A percentile compares a stretch with the other conserved stretches of the same genome.
These are phyloP conservation scores for Apiospora malaysiana DNA, from an alignment of 2,329 filamentous ascomycete genomes.

Conservation along the genomic window DNA sequence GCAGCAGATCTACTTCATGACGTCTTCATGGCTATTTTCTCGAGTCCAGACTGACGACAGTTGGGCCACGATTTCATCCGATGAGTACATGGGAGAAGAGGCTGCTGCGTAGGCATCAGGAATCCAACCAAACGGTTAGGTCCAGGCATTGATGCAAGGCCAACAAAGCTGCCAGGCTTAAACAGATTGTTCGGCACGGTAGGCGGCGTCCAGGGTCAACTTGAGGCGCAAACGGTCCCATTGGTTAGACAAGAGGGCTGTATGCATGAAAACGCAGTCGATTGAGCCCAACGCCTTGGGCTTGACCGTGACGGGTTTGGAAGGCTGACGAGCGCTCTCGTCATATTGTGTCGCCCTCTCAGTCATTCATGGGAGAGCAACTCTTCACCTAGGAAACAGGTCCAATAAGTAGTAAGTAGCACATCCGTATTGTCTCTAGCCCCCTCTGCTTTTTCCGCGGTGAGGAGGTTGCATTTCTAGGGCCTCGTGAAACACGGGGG, in stretches of 20 bases:
- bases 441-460: not conserved
- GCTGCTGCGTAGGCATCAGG: not conserved
- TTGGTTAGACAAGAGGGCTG: conserved; percentile 15
- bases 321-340: not conserved
- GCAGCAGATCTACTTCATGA: conserved; percentile 30
- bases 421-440: conserved; percentile 3
- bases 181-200: conserved; percentile 19
- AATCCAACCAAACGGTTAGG: conserved; percentile 30
- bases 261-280: conserved; percentile 19
- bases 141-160: conserved; percentile 41
- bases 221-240: conserved; percentile 11
- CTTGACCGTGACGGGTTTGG: conserved; percentile 11
- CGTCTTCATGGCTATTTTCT: conserved; percentile 13
- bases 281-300: conserved; percentile 19
- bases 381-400: conserved; percentile 4
- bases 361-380: not conserved
- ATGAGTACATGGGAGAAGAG: conserved; percentile 2
- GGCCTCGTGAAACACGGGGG: conserved; percentile 21
- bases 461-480: conserved; percentile 12
- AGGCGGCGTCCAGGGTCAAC: conserved; percentile 19
- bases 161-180: conserved; percentile 37
- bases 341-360: not conserved
- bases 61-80: conserved; percentile 9
- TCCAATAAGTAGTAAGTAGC: not conserved
- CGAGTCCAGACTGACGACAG: conserved; percentile 3